Evolutionary conservation across 2,329 filamentous ascomycete species (phyloP).

Genomic region (Neopestalotiopsis sp.): DNA sequence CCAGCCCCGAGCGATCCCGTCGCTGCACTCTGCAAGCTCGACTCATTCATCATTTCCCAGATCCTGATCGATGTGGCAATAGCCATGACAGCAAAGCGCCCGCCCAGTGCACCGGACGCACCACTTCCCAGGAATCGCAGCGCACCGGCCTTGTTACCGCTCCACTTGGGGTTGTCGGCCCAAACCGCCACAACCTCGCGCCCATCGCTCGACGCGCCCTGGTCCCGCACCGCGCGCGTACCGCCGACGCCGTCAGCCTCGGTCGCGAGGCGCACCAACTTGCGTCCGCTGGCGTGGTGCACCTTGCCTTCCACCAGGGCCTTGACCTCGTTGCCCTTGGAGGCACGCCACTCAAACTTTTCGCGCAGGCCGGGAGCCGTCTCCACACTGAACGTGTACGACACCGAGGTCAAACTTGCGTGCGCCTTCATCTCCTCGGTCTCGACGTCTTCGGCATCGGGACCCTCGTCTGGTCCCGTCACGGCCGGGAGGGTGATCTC

Average conservation of each 20-base stretch:
- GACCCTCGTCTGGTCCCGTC: conserved; percentile 17
- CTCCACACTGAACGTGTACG: conserved; percentile 42
- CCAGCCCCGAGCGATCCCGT: conserved; percentile 8
- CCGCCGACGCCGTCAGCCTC: conserved; percentile 24
- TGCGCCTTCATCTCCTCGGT: conserved; percentile 16
- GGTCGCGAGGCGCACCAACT: conserved; percentile 44
- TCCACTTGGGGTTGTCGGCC: conserved; percentile 33
- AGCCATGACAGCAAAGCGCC: conserved; percentile 49
- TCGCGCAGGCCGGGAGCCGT: conserved; percentile 35
- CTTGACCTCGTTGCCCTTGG: conserved; percentile 40
- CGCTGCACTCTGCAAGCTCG: conserved; percentile 13
- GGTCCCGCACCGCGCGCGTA: conserved; percentile 23
- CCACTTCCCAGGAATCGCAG: conserved; percentile 49
- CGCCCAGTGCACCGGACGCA: conserved; percentile 43
- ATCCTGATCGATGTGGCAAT: conserved; percentile 43
- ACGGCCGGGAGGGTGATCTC: conserved; percentile 37
- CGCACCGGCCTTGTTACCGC: conserved; percentile 27
- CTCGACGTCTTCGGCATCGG: neutral
- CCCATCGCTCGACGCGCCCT: conserved; percentile 38
- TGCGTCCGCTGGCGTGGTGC: conserved; percentile 41
- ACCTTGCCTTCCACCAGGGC: conserved; percentile 32
- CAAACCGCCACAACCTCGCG: conserved; percentile 50
- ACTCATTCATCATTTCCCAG: conserved; percentile 29
- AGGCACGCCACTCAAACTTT: conserved; percentile 50
- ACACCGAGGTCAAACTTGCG: conserved; percentile 19